phyloP scores from a whole-genome alignment of 352 stramenopile genomes.

The Phytophthora pisi region DNA sequence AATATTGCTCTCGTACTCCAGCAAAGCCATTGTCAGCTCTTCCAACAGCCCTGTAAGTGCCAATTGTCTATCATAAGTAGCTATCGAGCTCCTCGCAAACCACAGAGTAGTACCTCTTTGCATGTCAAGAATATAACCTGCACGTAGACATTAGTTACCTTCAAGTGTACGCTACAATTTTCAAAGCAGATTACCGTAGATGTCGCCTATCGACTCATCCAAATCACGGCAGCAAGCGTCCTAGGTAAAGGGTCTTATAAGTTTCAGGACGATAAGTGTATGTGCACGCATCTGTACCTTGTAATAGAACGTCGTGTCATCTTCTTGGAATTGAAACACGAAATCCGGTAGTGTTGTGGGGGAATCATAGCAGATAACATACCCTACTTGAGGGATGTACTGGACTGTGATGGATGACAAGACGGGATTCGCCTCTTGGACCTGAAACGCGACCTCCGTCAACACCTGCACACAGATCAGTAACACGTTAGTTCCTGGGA shows the following conservation, averaged over 20 bases:
- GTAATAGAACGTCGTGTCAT: constrained; percentile 87
- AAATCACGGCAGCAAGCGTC: constrained; percentile 79
- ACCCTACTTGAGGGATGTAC: constrained; percentile 89
- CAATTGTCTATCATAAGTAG: neutral
- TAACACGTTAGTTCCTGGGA: neutral
- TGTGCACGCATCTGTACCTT: constrained; percentile 48
- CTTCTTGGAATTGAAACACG: constrained; percentile 90
- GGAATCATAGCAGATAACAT: constrained; percentile 83
- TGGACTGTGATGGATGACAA: constrained; percentile 82
- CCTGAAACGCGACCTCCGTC: constrained; percentile 81
- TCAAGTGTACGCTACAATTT: neutral
- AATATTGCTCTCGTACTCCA: constrained; percentile 75
- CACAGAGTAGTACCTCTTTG: constrained; percentile 57
- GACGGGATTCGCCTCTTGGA: constrained; percentile 74
- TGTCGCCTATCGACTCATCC: constrained; percentile 82
- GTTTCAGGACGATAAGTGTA: neutral
- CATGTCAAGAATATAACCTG: constrained; percentile 82
- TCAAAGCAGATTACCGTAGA: constrained; percentile 56
- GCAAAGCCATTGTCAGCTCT: constrained; percentile 71
- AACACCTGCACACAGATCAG: constrained; percentile 55
- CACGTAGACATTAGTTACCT: constrained; percentile 1
- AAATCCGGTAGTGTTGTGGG: constrained; percentile 74
- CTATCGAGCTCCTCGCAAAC: neutral
- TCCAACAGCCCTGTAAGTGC: constrained; percentile 64
- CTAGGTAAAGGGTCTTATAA: constrained; percentile 30